Conservation (phyloP, 495 filamentous ascomycete species). For the Evansstolkia leycettana region DNA sequence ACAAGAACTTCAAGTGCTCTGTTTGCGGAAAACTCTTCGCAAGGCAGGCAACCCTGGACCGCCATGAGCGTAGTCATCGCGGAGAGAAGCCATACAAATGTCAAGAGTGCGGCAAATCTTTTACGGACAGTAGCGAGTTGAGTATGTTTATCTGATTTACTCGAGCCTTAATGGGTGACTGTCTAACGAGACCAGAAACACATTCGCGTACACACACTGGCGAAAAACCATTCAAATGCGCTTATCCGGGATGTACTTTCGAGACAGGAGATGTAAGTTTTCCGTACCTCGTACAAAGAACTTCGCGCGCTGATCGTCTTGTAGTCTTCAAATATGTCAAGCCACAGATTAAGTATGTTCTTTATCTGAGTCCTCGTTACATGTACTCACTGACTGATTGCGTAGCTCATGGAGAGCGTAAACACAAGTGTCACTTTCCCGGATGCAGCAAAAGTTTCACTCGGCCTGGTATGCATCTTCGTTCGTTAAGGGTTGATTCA, state of each 20-base stretch:
- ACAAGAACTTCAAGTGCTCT: slow-evolving; percentile 33
- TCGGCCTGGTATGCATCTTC: slow-evolving; percentile 25
- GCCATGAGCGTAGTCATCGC: slow-evolving; percentile 41
- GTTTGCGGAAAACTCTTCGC: slow-evolving; percentile 37
- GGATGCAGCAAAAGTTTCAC: slow-evolving; percentile 38
- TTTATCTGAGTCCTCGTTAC: neutral
- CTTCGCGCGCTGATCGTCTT: neutral
- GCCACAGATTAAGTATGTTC: slow-evolving; percentile 30
- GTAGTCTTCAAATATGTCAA: slow-evolving; percentile 39
- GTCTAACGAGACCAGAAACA: slow-evolving; percentile 26
- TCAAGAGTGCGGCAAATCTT: slow-evolving; percentile 30
- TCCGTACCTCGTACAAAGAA: neutral
- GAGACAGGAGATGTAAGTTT: slow-evolving; percentile 33
- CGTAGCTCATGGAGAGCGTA: slow-evolving; percentile 34
- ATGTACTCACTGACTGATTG: slow-evolving; percentile 5
- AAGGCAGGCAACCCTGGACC: slow-evolving; percentile 33
- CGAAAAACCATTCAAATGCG: slow-evolving; percentile 40
- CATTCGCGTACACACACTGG: slow-evolving; percentile 39
- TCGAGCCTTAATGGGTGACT: neutral
- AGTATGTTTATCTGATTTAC: slow-evolving; percentile 17
- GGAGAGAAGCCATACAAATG: slow-evolving; percentile 39
- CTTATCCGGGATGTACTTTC: slow-evolving; percentile 34
- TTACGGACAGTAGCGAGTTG: slow-evolving; percentile 37
- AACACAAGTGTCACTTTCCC: slow-evolving; percentile 29
- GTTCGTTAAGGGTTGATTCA: neutral